Evolutionary conservation across 768 basidiomycete genomes (phyloP).

Genomic region (Dentipellis fragilis): DNA sequence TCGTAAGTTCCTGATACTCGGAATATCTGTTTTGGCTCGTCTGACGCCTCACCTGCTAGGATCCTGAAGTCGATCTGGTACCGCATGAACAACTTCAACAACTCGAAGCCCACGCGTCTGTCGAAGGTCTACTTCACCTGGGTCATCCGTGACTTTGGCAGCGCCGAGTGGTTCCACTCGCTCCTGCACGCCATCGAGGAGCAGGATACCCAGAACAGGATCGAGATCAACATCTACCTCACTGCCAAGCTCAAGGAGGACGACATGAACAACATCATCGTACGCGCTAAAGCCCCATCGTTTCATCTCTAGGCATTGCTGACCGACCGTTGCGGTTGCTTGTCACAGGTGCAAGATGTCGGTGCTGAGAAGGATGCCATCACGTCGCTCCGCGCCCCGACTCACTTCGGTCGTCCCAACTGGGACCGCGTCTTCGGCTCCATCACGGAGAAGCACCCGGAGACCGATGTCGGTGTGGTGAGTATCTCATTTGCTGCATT

Average conservation of each 20-base stretch:
- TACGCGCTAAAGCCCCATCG: slow-evolving; percentile 21
- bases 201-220: slow-evolving; percentile 75
- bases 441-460: slow-evolving; percentile 73
- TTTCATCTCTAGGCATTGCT: slow-evolving; percentile 1
- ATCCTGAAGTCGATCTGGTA: slow-evolving; percentile 93
- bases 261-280: slow-evolving; percentile 89
- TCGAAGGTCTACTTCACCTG: slow-evolving; percentile 92
- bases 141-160: slow-evolving; percentile 90
- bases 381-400: slow-evolving; percentile 81
- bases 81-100: slow-evolving; percentile 82
- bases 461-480: slow-evolving; percentile 86
- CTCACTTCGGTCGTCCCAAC: slow-evolving; percentile 88
- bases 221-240: slow-evolving; percentile 92
- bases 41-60: slow-evolving; percentile 24
- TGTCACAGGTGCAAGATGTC: slow-evolving; percentile 65
- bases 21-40: slow-evolving; percentile 2
- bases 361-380: slow-evolving; percentile 90
- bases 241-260: slow-evolving; percentile 88
- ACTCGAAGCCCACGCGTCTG: slow-evolving; percentile 66
- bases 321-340: not conserved
- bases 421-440: slow-evolving; percentile 69
- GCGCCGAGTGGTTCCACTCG: slow-evolving; percentile 91
- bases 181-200: slow-evolving; percentile 89
- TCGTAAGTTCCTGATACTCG: slow-evolving; percentile 50
- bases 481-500: slow-evolving; percentile 16